Conservation (phyloP, 805 yeast species). For the Saccharomyces mikatae region DNA sequence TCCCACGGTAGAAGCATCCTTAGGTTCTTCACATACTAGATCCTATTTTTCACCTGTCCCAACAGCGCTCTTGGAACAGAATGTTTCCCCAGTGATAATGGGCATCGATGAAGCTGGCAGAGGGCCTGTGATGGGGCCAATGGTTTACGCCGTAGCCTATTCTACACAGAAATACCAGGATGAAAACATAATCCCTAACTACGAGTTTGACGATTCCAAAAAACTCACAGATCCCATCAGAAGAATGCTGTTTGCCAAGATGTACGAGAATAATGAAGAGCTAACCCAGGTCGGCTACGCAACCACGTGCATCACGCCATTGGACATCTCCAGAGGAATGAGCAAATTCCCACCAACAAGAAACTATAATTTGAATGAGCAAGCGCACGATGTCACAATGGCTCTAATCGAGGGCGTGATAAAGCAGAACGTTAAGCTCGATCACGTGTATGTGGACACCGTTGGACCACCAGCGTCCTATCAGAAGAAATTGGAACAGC, state of each 20-base stretch:
- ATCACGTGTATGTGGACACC: slow-evolving; percentile 82
- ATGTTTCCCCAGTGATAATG: slow-evolving; percentile 39
- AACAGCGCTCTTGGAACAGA: slow-evolving; percentile 12
- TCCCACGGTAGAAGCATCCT: slow-evolving; percentile 23
- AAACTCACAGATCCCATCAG: slow-evolving; percentile 69
- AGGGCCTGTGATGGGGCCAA: slow-evolving; percentile 96
- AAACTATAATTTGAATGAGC: slow-evolving; percentile 71
- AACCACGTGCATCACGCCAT: slow-evolving; percentile 74
- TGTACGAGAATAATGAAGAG: slow-evolving; percentile 43
- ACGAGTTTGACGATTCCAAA: slow-evolving; percentile 91
- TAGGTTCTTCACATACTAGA: slow-evolving; percentile 30
- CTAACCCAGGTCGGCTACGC: slow-evolving; percentile 73
- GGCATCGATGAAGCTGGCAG: slow-evolving; percentile 99
- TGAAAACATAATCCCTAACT: slow-evolving; percentile 41
- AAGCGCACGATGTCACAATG: slow-evolving; percentile 93
- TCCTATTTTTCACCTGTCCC: slow-evolving; percentile 50
- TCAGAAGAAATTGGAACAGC: slow-evolving; percentile 58
- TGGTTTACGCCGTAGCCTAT: slow-evolving; percentile 91
- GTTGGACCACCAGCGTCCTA: slow-evolving; percentile 92
- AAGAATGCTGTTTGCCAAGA: slow-evolving; percentile 47
- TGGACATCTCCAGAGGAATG: slow-evolving; percentile 87
- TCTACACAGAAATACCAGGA: slow-evolving; percentile 47
- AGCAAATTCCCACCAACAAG: slow-evolving; percentile 47
- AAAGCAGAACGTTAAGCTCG: slow-evolving; percentile 52
- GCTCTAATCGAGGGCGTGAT: slow-evolving; percentile 60